Base-by-base conservation (phyloP, 1,284 basidiomycete genomes). In the Trichosporon ovoides region DNA sequence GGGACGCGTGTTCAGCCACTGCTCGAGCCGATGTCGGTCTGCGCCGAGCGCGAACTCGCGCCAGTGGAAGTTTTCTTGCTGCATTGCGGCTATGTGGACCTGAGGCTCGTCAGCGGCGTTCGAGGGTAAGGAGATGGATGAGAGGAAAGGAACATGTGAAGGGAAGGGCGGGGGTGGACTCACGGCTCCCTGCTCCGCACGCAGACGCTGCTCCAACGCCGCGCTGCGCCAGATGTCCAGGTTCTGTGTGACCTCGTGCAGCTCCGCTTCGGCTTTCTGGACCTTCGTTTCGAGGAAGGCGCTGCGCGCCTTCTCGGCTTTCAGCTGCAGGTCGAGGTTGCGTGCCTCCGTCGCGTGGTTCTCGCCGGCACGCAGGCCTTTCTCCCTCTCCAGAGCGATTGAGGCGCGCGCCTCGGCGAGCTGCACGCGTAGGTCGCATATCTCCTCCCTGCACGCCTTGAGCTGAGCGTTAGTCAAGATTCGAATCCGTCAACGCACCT, bases 1-100 rank as follows among this genome's bases (percentile, higher is more conserved):
- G 11, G 62, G 62, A 9, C 49, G 49, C 11, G 57, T 57, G 20
- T 22, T 28, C 14, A 63, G 59, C 57, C 57, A 63, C 49, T 52
- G 43, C 31, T 60, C 56, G 19, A 63, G 48, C 24, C 62, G n/a
- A 38, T 60, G 49, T 7, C 62, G 54, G 52, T 63, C 62, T 3
- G 62, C 62, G 48, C 59, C 59, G 24, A 63, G 59, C 33, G 62
- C 62, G 31, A 63, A 63, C 57, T 63, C 56, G 46, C 62, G 62
- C 62, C 62, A 63, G 52, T 63, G 59, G 55, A 54, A 63, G 55
- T 63, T 63, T 31, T 63, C 62, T 37, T 56, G 57, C 52, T 63
- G 62, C 38, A 63, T 37, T 13, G 62, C 59, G 5, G 57, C 28
- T n/a, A 63, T 38, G 20, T 58, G 62, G 22, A 55, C 59, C 61